These are phyloP conservation scores for Russula lepida DNA, from an alignment of 768 basidiomycete species.

Conservation along the genomic window DNA sequence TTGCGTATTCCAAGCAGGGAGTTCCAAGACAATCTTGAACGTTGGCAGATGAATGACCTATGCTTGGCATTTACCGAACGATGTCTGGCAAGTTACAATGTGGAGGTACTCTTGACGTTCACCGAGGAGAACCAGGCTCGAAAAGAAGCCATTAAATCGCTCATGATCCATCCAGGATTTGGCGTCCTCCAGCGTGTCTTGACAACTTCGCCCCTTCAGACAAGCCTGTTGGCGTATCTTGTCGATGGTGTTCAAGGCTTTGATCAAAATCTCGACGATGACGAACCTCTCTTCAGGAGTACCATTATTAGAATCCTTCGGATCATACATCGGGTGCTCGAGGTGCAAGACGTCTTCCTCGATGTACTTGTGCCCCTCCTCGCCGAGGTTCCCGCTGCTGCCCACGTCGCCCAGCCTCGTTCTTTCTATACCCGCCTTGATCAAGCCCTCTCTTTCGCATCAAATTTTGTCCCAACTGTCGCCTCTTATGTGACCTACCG, in stretches of 20 bases:
- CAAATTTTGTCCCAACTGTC: slow-evolving; percentile 70
- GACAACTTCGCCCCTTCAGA: slow-evolving; percentile 62
- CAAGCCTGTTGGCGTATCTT: slow-evolving; percentile 67
- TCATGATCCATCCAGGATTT: slow-evolving; percentile 77
- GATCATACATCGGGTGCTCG: slow-evolving; percentile 71
- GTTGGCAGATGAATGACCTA: slow-evolving; percentile 82
- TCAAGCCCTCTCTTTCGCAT: slow-evolving; percentile 59
- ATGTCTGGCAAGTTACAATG: slow-evolving; percentile 70
- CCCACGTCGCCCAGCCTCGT: slow-evolving; percentile 50
- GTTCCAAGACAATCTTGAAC: slow-evolving; percentile 63
- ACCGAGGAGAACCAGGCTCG: slow-evolving; percentile 45
- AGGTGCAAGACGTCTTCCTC: slow-evolving; percentile 82
- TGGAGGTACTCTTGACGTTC: slow-evolving; percentile 58
- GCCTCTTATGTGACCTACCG: slow-evolving; percentile 73
- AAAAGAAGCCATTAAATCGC: slow-evolving; percentile 46
- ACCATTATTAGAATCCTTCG: slow-evolving; percentile 77
- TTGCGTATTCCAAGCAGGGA: slow-evolving; percentile 66
- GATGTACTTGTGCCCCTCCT: slow-evolving; percentile 80
- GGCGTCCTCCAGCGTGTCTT: slow-evolving; percentile 76
- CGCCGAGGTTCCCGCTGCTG: slow-evolving; percentile 50
- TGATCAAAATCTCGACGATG: slow-evolving; percentile 57
- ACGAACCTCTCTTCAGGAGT: slow-evolving; percentile 61
- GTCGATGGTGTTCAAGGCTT: slow-evolving; percentile 75
- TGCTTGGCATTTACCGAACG: slow-evolving; percentile 82
- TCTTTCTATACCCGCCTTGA: slow-evolving; percentile 70